Base-by-base conservation (phyloP, 2,329 filamentous ascomycete genomes). In the Monascus ruber region DNA sequence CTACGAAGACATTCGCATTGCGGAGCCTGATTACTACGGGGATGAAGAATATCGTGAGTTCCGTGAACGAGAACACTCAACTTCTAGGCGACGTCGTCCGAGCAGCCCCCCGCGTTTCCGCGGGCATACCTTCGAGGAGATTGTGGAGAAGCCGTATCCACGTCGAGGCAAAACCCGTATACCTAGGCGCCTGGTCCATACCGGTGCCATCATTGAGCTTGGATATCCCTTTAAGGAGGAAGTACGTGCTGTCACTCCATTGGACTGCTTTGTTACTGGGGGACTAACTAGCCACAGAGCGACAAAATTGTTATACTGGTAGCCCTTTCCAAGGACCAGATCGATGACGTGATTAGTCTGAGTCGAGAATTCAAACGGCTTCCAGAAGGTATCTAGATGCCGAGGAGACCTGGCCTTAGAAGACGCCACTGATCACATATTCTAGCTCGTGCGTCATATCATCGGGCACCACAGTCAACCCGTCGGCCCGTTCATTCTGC, bases 141-240 rank as follows among this genome's bases (percentile, higher is more conserved):
- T 47, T 45, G 52, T 54, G 31, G 59, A 66, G 43, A 66, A 65
- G 42, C 63, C 66, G 41, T 85, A 83, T 47, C 82, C 83, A 6
- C 83, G 84, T 65, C 87, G 83, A 60, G 88, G 88, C 52, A 94
- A 88, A 72, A 95, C 88, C 9, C 79, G 84, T 50, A 87, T 95
- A 59, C 88, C 88, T 1, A 79, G 77, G 42, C 76, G 82, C 41
- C 70, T 94, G 43, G 85, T 93, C 9, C 83, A 84, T 47, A 82
- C 83, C 57, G 74, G 81, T 44, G 88, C 85, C 1, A 74, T 95
- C 28, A 80, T 84, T 45, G 85, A 94, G 47, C 70, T 94, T 9
- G 82, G 84, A 8, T 94, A 94, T 61, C 85, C 85, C 0, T 95
- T 80, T 52, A 74, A 85, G 40, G 84, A 93, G 66, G 86, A 94